Conservation (phyloP, 495 filamentous ascomycete species). For the Aeminium ludgeri region DNA sequence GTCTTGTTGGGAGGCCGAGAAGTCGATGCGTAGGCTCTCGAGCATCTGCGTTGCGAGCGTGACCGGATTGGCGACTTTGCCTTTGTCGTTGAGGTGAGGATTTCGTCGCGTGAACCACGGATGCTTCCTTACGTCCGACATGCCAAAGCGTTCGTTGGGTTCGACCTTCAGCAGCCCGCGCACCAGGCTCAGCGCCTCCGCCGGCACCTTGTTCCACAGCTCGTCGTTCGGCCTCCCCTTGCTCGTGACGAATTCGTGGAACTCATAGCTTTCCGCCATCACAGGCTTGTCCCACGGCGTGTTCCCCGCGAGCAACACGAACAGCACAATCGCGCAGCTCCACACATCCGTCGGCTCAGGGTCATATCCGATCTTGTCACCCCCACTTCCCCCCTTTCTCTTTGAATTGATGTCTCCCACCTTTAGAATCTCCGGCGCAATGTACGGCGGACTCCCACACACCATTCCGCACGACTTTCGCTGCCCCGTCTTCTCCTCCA, state of each 20-base stretch:
- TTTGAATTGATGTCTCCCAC: slow-evolving; percentile 17
- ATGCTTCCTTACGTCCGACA: slow-evolving; percentile 77
- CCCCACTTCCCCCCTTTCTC: slow-evolving; percentile 27
- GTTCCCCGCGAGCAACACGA: slow-evolving; percentile 87
- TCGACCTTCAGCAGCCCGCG: slow-evolving; percentile 87
- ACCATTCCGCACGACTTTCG: slow-evolving; percentile 68
- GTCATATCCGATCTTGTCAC: slow-evolving; percentile 51
- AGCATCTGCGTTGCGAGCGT: slow-evolving; percentile 84
- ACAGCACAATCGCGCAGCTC: slow-evolving; percentile 92
- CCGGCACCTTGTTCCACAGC: slow-evolving; percentile 67
- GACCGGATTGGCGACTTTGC: slow-evolving; percentile 62
- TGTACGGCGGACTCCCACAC: slow-evolving; percentile 93
- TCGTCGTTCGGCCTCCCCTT: slow-evolving; percentile 62
- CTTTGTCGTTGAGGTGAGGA: slow-evolving; percentile 52
- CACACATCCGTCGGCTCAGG: slow-evolving; percentile 84
- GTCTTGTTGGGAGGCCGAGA: slow-evolving; percentile 38
- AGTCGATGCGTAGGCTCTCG: slow-evolving; percentile 80
- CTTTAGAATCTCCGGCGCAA: slow-evolving; percentile 67
- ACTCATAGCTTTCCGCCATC: slow-evolving; percentile 35
- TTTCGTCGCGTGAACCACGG: slow-evolving; percentile 89
- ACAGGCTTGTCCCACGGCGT: slow-evolving; percentile 90
- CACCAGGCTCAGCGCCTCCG: slow-evolving; percentile 66
- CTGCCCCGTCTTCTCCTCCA: slow-evolving; percentile 74
- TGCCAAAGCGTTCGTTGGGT: slow-evolving; percentile 56
- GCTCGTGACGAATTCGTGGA: slow-evolving; percentile 60